phyloP scores from a whole-genome alignment of 495 filamentous ascomycete species.

The Talaromyces stipitatus region DNA sequence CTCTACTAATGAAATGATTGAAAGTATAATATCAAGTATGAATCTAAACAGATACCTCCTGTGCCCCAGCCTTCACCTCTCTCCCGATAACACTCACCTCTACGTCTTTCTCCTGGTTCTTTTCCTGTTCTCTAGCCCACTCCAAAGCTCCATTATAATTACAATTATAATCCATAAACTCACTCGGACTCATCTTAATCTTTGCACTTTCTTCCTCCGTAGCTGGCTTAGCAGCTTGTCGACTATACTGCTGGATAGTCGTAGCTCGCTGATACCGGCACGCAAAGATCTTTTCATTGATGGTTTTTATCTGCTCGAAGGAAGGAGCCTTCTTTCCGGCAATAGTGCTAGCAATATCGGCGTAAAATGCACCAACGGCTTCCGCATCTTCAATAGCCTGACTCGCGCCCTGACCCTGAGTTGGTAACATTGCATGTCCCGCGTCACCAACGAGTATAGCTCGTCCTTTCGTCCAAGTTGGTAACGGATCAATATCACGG shows the following conservation, averaged over 20 bases:
- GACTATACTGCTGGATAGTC: slow-evolving; percentile 22
- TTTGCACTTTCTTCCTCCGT: slow-evolving; percentile 17
- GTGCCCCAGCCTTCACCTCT: too few relatives aligned
- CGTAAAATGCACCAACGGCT: slow-evolving; percentile 9
- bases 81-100: background rate
- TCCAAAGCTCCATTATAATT: background rate
- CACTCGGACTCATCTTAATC: slow-evolving; percentile 16
- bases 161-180: background rate
- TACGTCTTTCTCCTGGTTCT: background rate
- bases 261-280: slow-evolving; percentile 14
- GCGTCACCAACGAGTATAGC: slow-evolving; percentile 36
- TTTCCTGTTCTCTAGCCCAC: too few relatives aligned
- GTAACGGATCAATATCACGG: slow-evolving; percentile 11
- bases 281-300: slow-evolving; percentile 6
- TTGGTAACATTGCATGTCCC: slow-evolving; percentile 31
- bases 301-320: background rate
- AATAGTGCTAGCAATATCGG: background rate
- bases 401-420: slow-evolving; percentile 28
- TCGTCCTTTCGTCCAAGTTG: slow-evolving; percentile 18
- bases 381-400: slow-evolving; percentile 32
- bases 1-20: too few relatives aligned
- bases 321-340: background rate
- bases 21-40: too few relatives aligned
- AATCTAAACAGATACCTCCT: too few relatives aligned
- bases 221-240: slow-evolving; percentile 27